These are phyloP conservation scores for Chenopodium berlandieri DNA, from an alignment of 148 eudicot genomes.

Conservation along the genomic window DNA sequence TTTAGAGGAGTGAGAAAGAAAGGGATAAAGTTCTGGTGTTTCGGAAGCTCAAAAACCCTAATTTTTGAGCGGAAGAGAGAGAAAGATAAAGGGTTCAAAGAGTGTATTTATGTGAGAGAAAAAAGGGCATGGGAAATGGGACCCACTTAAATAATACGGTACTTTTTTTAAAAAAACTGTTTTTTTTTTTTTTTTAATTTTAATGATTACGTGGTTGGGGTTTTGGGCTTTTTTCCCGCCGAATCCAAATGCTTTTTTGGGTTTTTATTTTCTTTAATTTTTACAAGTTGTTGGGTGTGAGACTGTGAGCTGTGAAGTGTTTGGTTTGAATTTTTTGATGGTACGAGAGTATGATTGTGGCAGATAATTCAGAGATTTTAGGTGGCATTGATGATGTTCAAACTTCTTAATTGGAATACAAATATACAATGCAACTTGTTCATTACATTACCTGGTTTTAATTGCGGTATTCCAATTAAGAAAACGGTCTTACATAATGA, in stretches of 20 bases:
- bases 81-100: neutral
- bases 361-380: too few relatives aligned
- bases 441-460: too few relatives aligned
- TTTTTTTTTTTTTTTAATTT: neutral
- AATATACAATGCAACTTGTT: too few relatives aligned
- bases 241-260: neutral
- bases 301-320: neutral
- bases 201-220: neutral
- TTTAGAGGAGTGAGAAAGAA: neutral
- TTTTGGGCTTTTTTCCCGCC: slow-evolving; percentile 11
- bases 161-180: neutral
- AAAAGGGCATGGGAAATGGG: neutral
- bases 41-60: slow-evolving; percentile 27
- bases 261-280: neutral
- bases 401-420: too few relatives aligned
- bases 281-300: neutral
- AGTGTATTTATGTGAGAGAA: neutral
- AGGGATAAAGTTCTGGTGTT: neutral
- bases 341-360: too few relatives aligned
- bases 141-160: too few relatives aligned
- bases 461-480: too few relatives aligned
- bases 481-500: too few relatives aligned
- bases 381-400: too few relatives aligned
- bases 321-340: neutral
- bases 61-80: slow-evolving; percentile 9